A percentile compares a stretch with the other conserved stretches of the same genome.
phyloP scores from a whole-genome alignment of 73 alveolate genomes.

The Blepharisma japonicum region DNA sequence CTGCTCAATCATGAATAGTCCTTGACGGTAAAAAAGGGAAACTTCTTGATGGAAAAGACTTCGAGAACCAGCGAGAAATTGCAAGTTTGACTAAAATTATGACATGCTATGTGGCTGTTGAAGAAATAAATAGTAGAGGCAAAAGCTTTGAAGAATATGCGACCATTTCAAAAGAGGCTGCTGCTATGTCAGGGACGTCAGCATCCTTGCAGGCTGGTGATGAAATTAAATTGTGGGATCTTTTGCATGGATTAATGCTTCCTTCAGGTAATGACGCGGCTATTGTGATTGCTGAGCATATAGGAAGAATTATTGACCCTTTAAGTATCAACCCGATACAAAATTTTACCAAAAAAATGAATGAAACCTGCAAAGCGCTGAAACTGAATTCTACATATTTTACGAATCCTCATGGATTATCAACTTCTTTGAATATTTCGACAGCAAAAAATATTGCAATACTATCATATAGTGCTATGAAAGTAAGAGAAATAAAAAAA shows the following conservation, averaged over 20 bases:
- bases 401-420: constrained; percentile 56
- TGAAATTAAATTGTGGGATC: constrained; percentile 14
- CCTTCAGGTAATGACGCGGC: constrained; percentile 77
- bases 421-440: constrained; percentile 47
- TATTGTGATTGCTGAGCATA: constrained; percentile 44
- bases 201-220: constrained; percentile 23
- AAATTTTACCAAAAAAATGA: constrained; percentile 52
- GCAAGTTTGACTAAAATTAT: constrained; percentile 60
- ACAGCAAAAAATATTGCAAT: constrained; percentile 43
- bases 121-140: neutral
- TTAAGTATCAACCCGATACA: neutral
- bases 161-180: neutral
- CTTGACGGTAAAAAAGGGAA: neutral
- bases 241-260: constrained; percentile 49
- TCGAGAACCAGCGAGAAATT: constrained; percentile 35
- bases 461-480: constrained; percentile 34
- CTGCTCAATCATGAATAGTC: constrained; percentile 22
- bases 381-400: constrained; percentile 46
- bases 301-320: constrained; percentile 30
- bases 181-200: constrained; percentile 27
- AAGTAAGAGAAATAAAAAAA: constrained; percentile 35
- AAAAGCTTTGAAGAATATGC: neutral
- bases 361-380: constrained; percentile 36
- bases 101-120: constrained; percentile 47
- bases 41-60: neutral